phyloP scores from a whole-genome alignment of 495 filamentous ascomycete species.

The Neurospora cerealis region DNA sequence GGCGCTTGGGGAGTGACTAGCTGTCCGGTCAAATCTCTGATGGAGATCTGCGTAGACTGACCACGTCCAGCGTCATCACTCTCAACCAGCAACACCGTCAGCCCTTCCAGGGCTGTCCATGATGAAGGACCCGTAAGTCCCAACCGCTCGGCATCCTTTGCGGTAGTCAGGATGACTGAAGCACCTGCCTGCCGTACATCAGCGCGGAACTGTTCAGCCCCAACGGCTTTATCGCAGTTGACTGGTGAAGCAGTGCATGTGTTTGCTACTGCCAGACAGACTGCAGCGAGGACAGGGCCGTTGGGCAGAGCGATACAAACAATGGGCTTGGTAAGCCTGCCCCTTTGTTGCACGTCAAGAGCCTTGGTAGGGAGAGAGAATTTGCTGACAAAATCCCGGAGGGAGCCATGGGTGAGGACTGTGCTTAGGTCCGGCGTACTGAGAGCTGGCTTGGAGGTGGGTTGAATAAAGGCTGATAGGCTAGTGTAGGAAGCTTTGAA shows the following conservation, averaged over 20 bases:
- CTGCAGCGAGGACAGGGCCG: slow-evolving; percentile 24
- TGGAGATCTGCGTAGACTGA: not conserved
- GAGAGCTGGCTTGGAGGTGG: not conserved
- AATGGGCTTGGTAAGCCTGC: slow-evolving; percentile 14
- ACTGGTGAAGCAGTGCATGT: slow-evolving; percentile 26
- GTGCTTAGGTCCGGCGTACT: not conserved
- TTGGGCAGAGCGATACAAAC: slow-evolving; percentile 27
- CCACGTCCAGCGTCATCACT: not conserved
- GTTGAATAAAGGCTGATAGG: not conserved
- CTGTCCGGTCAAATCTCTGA: not conserved
- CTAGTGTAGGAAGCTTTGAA: not conserved
- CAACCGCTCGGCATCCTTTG: slow-evolving; percentile 5
- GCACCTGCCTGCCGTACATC: slow-evolving; percentile 13
- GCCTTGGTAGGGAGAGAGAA: not conserved
- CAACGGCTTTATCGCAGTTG: slow-evolving; percentile 14
- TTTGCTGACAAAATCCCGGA: not conserved
- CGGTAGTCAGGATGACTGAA: slow-evolving; percentile 6
- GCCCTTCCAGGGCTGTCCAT: not conserved
- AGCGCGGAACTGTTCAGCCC: slow-evolving; percentile 13
- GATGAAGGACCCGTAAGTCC: not conserved
- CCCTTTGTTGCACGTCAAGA: not conserved
- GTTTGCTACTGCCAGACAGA: slow-evolving; percentile 18
- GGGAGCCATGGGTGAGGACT: not conserved
- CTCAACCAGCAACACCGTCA: not conserved
- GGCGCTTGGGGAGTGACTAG: not conserved